Evolutionary conservation across 768 basidiomycete species (phyloP), one percentile per base, ranked within the genome.

Genomic region (Termitomyces heimii): DNA sequence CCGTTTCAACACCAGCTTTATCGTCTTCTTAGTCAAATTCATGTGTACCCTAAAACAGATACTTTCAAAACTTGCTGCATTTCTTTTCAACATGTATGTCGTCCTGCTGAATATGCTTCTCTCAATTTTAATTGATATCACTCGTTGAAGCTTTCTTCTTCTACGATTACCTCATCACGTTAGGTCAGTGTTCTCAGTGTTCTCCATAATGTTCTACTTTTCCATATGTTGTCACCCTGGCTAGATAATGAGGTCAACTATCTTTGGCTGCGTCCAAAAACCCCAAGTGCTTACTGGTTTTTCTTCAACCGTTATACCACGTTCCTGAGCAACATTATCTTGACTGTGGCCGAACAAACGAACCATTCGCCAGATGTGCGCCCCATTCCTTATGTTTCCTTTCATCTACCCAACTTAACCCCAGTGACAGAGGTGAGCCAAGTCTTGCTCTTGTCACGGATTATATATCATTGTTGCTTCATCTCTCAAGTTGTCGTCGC

Each of bases 271-370:
- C 69, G 71, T 45, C 73, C 72, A 1, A 74, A 73, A 49, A 70
- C 66, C 1, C 54, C 59, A 7, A 75, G 77, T 52, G 70, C 77
- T 1, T 71, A 73, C 31, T 71, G 75, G 62, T 83, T 83, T 64
- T 75, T 79, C 52, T 43, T 78, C 28, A 81, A 80, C 56, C 77
- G 82, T 4, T 83, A 83, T 55, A 59, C 77, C 26, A 70, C 77
- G 4, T 69, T 79, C 50, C 65, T 77, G 35, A 74, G 73, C 24
- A 74, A 73, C 51, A 62, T 75, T 14, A 63, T 60, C 5, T 66
- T 71, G 24, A 62, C 66, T 1, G 54, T 70, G 10, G 61, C 74
- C 32, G 67, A 60, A 4, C 71, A 73, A 58, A 60, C 66, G 46
- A 63, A 68, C 14, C 47, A 73, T 26, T 46, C 62, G 9, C 4